Evolutionary conservation across 495 filamentous ascomycete species (phyloP), one percentile per base, ranked within the genome.

Genomic region (Xylaria curta): DNA sequence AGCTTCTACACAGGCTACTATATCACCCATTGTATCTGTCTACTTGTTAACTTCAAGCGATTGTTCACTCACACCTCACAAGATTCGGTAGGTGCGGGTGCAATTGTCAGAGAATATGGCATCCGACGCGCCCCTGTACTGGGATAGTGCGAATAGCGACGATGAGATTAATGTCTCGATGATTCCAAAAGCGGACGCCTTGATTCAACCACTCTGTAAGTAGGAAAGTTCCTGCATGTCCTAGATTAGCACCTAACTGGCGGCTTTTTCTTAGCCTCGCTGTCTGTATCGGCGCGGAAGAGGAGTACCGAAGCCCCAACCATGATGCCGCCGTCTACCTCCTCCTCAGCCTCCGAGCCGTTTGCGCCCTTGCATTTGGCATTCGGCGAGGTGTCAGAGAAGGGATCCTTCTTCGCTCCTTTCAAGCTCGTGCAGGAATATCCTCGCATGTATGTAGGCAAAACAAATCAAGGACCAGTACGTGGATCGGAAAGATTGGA

Each of bases 371-470:
- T 76, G 3, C 69, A 68, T 17, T 71, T 83, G 33, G 17, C 66
- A 13, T 36, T 67, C 31, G 83, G 82, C 15, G 78, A 83, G 0
- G 9, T 63, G 10, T 73, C 79, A 12, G 24, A 66, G 8, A 63
- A 76, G 13, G 70, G 53, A 3, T n/a, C 69, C 53, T 6, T 12
- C 6, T 94, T 94, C 79, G 88, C 83, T 67, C 89, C 91, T 0
- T 89, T 91, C 71, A 74, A 83, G 17, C 82, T 88, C 0, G 80
- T 95, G 42, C 83, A 76, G 46, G 85, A 82, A 46, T 94, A 89
- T 73, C 88, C 89, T 0, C 87, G 89, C 77, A 85, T 81, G 59
- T 91, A 88, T 73, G 80, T 91, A 66, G 80, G 82, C 49, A 82
- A 82, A 28, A 64, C 80, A 0, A 81, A 86, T 58, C 77, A 80